Base-by-base conservation (phyloP, 2,329 filamentous ascomycete genomes). In the Scortechinia acanthostroma region DNA sequence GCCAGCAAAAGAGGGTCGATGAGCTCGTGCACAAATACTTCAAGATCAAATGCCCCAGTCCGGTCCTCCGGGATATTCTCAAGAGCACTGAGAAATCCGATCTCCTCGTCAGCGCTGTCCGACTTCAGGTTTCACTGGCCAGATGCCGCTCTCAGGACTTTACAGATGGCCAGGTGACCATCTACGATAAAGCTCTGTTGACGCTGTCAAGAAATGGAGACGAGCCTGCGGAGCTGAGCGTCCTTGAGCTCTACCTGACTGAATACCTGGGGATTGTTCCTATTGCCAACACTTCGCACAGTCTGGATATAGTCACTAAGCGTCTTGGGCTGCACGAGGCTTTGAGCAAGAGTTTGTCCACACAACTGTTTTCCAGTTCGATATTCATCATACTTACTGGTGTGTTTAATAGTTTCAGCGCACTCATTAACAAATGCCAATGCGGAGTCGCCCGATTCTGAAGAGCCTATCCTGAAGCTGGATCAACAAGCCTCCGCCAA, bases 161-260 rank as follows among this genome's bases (percentile, higher is more conserved):
- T n/a, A n/a, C 10, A n/a, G 25, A 30, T 30, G 25, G 25, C 25
- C 25, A 30, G n/a, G n/a, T 30, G 10, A 30, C 25, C n/a, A 30
- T 30, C 25, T 30, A 30, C 25, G 25, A 30, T n/a, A 30, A 30
- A n/a, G 25, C 25, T 30, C n/a, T 30, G 25, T n/a, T 30, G 25
- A n/a, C 10, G 25, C 25, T 30, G 25, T 30, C 25, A 10, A 30
- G 10, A n/a, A n/a, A n/a, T 10, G 25, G 25, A 10, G 10, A n/a
- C n/a, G 10, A 30, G 10, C 25, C 25, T 10, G n/a, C n/a, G 10
- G 10, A 30, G 25, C 10, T n/a, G 25, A n/a, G 25, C 10, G 25
- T 30, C n/a, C 10, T 30, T 10, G 25, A 30, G n/a, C n/a, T 30
- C 10, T 30, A 30, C n/a, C 25, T 30, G 25, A n/a, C 25, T 10